phyloP scores from a whole-genome alignment of 345 rosid genomes.

The Mallotus nudiflorus region DNA sequence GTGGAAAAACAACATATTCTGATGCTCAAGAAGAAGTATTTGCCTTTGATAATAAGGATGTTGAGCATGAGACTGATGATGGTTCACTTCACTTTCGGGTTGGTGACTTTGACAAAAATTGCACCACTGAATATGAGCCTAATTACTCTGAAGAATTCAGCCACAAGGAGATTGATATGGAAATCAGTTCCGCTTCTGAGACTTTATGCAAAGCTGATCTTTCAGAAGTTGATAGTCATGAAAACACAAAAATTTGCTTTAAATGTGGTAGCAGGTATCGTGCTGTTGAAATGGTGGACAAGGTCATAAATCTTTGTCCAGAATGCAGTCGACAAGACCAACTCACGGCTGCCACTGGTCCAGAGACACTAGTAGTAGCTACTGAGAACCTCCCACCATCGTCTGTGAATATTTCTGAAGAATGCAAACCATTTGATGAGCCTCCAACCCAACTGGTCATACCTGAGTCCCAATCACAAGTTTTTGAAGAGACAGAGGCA shows the following conservation, averaged over 20 bases:
- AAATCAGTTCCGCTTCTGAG: conserved; percentile 46
- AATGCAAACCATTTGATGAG: conserved; percentile 34
- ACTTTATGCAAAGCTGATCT: conserved; percentile 37
- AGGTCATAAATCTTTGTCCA: conserved; percentile 56
- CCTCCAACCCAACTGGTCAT: conserved; percentile 21
- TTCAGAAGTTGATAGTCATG: conserved; percentile 45
- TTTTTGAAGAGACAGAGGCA: conserved; percentile 35
- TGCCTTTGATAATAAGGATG: conserved; percentile 53
- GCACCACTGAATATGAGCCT: conserved; percentile 39
- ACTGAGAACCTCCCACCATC: conserved; percentile 28
- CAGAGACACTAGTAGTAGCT: conserved; percentile 32
- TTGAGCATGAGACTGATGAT: conserved; percentile 40
- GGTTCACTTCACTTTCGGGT: conserved; percentile 39
- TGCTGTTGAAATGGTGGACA: conserved; percentile 40
- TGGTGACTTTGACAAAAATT: conserved; percentile 40
- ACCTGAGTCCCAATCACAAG: conserved; percentile 32
- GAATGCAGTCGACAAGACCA: conserved; percentile 59
- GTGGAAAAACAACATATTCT: conserved; percentile 31
- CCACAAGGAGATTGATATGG: conserved; percentile 40
- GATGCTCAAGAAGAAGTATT: conserved; percentile 59
- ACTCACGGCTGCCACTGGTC: conserved; percentile 28
- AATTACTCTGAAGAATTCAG: conserved; percentile 43
- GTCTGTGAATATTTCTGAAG: conserved; percentile 33
- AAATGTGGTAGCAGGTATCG: conserved; percentile 59
- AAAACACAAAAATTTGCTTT: conserved; percentile 50